These are phyloP conservation scores for Ceratobasidium theobromae DNA, from an alignment of 1,284 basidiomycete genomes.

Conservation along the genomic window DNA sequence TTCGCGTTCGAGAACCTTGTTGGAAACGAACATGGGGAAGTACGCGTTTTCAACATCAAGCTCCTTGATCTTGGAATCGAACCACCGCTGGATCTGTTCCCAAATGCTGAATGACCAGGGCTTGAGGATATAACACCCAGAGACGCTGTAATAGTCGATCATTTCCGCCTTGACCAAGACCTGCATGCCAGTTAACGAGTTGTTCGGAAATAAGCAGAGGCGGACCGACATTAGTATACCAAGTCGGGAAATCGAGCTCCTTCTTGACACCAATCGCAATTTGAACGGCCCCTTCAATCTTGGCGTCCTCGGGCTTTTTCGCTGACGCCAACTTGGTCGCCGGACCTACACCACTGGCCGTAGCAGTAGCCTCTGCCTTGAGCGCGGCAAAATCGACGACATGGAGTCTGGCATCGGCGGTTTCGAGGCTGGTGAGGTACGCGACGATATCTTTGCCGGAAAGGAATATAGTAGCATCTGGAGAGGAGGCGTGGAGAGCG, in stretches of 20 bases:
- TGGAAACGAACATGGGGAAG: constrained; percentile 98
- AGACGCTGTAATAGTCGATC: constrained; percentile 99
- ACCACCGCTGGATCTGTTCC: constrained; percentile 96
- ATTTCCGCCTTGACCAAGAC: constrained; percentile 98
- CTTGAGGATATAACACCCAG: constrained; percentile 97
- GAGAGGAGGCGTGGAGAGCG: constrained; percentile 75
- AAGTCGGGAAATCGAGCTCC: constrained; percentile 88
- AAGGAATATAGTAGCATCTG: constrained; percentile 71
- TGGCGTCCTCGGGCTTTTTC: constrained; percentile 66
- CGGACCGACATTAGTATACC: constrained; percentile 84
- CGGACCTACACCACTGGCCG: constrained; percentile 41
- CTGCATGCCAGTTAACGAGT: constrained; percentile 47
- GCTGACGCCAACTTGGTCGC: constrained; percentile 41
- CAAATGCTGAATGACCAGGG: constrained; percentile 98
- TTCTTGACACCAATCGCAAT: constrained; percentile 94
- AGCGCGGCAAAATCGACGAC: constrained; percentile 74
- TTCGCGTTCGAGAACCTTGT: constrained; percentile 91
- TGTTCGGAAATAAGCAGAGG: neutral
- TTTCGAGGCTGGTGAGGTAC: constrained; percentile 72
- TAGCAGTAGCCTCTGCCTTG: constrained; percentile 51
- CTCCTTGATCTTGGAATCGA: constrained; percentile 89
- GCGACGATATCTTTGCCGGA: constrained; percentile 71
- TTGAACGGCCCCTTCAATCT: constrained; percentile 84
- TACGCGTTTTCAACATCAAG: constrained; percentile 97
- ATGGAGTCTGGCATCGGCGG: constrained; percentile 60